Base-by-base conservation (phyloP, 2,329 filamentous ascomycete species). In the Cladorrhinum sp. region DNA sequence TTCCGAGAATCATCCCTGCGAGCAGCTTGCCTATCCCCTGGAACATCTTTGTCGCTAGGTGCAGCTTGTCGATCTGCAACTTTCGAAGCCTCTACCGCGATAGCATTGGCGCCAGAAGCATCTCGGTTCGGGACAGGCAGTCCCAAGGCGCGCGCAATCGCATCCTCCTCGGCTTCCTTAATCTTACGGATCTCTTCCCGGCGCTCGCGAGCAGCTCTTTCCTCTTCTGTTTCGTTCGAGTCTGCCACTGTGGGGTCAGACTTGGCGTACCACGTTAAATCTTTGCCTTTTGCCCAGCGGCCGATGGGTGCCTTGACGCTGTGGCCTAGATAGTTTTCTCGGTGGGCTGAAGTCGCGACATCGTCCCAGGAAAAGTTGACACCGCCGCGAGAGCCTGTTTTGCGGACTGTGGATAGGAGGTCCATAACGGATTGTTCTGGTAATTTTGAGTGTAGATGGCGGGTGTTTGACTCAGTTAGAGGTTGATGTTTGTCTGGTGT, bases 291-390 rank as follows among this genome's bases (percentile, higher is more conserved):
- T 70, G 95, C 91, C 93, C 93, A 97, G 66, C 93, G 89, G 7
- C 93, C 93, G 2, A 96, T 92, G 0, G 93, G 91, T 0, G 93
- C 93, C 81, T 93, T 96, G 61, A 97, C 77, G 61, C 90, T 95
- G 78, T 97, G 93, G 56, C 93, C 93, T 7, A 97, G 88, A 74
- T 86, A 88, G 70, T 88, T 96, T 75, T 99, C 93, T 74, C 95
- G 92, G 71, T 96, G 93, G 22, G 84, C 79, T 54, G 92, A 96
- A 66, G 81, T 86, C 73, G 93, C 89, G 71, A 99, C 93, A 68
- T 97, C 92, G 66, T 93, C 90, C 95, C 95, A 98, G 77, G 88
- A 93, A 79, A 99, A 99, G 75, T 97, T 92, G 75, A 90, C 90
- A 72, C 95, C 95, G 71, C 95, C 95, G 67, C 95, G 89, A 69